A percentile compares a stretch with the other conserved stretches of the same genome.
Evolutionary conservation across 495 filamentous ascomycete genomes (phyloP).

Genomic region (Penicillium roqueforti): DNA sequence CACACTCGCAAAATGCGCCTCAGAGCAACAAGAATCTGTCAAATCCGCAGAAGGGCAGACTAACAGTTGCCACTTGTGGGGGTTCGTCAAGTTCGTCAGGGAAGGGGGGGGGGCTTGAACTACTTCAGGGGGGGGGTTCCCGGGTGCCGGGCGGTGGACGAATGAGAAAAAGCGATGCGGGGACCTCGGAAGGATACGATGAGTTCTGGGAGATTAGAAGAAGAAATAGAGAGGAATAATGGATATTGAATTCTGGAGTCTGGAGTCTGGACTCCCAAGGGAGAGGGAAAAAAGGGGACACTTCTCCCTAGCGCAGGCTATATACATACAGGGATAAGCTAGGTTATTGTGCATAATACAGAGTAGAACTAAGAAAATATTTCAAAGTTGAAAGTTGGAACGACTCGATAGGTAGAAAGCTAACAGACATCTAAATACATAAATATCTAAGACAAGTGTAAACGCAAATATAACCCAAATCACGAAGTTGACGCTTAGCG

Average conservation of each 20-base stretch:
- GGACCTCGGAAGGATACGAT: background rate
- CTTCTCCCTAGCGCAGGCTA: conserved; percentile 6
- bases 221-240: background rate
- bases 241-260: background rate
- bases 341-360: background rate
- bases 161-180: conserved; percentile 9
- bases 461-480: background rate
- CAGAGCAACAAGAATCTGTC: background rate
- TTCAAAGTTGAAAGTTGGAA: background rate
- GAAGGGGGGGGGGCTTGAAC: background rate
- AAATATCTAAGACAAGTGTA: no score
- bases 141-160: conserved; percentile 8
- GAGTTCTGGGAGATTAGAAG: background rate
- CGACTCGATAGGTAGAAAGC: no score
- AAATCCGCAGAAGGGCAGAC: background rate
- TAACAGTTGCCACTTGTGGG: no score
- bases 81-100: background rate
- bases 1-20: background rate
- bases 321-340: background rate
- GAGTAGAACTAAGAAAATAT: no score
- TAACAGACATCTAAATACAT: no score
- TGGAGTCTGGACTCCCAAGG: background rate
- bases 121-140: conserved; percentile 10
- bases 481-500: background rate
- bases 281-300: background rate